These are phyloP conservation scores for Ogataea pini DNA, from an alignment of 805 yeast genomes.

Conservation along the genomic window DNA sequence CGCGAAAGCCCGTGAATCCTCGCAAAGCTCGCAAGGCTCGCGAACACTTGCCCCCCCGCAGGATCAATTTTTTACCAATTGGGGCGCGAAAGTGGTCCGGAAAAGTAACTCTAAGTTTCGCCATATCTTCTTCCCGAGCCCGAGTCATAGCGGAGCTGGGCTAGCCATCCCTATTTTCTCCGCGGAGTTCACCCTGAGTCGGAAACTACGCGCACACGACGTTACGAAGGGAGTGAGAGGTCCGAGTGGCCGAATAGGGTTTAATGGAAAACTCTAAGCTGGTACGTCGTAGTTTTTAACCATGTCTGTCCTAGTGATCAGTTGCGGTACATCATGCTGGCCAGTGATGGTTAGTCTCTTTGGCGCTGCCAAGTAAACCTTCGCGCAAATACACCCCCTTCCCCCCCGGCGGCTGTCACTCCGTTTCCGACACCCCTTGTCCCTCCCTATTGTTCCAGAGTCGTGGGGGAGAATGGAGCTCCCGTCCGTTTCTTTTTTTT, in stretches of 20 bases:
- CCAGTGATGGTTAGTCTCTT: too few species aligned
- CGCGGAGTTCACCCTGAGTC: slow-evolving; percentile 7
- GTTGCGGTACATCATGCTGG: too few species aligned
- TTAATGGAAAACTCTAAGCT: too few species aligned
- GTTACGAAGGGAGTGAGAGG: background rate
- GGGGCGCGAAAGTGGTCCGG: background rate
- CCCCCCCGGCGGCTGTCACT: slow-evolving; percentile 6
- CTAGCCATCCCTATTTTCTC: slow-evolving; percentile 1
- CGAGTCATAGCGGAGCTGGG: slow-evolving; percentile 1
- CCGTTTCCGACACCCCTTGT: slow-evolving; percentile 9
- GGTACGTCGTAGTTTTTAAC: too few species aligned
- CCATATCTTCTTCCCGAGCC: slow-evolving; percentile 7
- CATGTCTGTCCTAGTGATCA: too few species aligned
- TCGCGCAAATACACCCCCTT: background rate
- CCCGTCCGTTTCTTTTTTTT: slow-evolving; percentile 7
- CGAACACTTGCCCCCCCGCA: background rate
- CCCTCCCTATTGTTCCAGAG: slow-evolving; percentile 10
- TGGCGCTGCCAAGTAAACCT: too few species aligned
- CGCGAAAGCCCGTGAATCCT: background rate
- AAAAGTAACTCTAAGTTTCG: background rate
- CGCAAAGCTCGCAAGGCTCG: too few species aligned
- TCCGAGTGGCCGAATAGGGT: too few species aligned
- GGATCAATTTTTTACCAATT: background rate
- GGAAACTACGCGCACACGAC: slow-evolving; percentile 2
- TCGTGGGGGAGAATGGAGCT: slow-evolving; percentile 8